phyloP scores from a whole-genome alignment of 345 rosid species.

The Brassica incana region DNA sequence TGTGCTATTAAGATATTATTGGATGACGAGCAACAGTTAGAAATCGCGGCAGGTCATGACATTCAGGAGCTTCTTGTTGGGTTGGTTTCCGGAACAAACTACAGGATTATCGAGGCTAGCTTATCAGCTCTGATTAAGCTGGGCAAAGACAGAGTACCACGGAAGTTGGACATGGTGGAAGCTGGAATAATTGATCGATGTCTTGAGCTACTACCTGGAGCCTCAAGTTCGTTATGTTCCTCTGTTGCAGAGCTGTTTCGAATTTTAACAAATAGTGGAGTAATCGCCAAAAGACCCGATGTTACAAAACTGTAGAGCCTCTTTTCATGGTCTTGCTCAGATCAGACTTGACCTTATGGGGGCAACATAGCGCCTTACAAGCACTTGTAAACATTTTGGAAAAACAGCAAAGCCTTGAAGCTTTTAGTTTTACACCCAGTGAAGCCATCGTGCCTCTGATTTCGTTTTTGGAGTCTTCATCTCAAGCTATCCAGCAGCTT shows the following conservation, averaged over 20 bases:
- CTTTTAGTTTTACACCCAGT: slow-evolving; percentile 75
- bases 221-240: slow-evolving; percentile 68
- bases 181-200: slow-evolving; percentile 75
- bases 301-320: slow-evolving; percentile 83
- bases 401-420: slow-evolving; percentile 80
- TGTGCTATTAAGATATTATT: slow-evolving; percentile 72
- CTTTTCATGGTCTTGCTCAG: slow-evolving; percentile 75
- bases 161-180: slow-evolving; percentile 81
- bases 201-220: slow-evolving; percentile 67
- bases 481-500: slow-evolving; percentile 92
- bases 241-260: slow-evolving; percentile 79
- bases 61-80: slow-evolving; percentile 64
- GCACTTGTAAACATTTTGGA: slow-evolving; percentile 89
- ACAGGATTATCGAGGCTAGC: slow-evolving; percentile 69
- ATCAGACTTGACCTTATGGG: slow-evolving; percentile 78
- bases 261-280: slow-evolving; percentile 81
- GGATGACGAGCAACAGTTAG: slow-evolving; percentile 69
- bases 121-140: slow-evolving; percentile 71
- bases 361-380: slow-evolving; percentile 89
- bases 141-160: slow-evolving; percentile 79
- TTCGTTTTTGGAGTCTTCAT: slow-evolving; percentile 78
- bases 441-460: slow-evolving; percentile 83
- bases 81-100: slow-evolving; percentile 62
- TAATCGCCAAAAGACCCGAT: slow-evolving; percentile 74
- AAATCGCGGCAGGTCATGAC: slow-evolving; percentile 60